Evolutionary conservation across 768 basidiomycete genomes (phyloP).

Genomic region (Suillus subalutaceus): DNA sequence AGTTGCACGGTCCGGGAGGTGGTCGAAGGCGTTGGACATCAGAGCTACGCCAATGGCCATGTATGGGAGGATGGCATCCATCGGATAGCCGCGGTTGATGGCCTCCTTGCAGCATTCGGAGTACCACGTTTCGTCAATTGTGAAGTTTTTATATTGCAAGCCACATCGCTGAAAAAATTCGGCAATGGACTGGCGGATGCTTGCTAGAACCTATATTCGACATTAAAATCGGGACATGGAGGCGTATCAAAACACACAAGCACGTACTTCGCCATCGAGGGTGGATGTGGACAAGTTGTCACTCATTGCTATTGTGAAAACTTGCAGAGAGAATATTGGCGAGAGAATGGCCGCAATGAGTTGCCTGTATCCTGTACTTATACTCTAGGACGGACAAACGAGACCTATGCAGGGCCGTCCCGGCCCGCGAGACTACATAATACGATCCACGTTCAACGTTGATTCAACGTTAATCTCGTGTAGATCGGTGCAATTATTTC

Average conservation of each 20-base stretch:
- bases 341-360: background rate
- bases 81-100: background rate
- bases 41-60: background rate
- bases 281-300: background rate
- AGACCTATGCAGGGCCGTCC: background rate
- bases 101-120: background rate
- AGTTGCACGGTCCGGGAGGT: slow-evolving; percentile 27
- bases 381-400: background rate
- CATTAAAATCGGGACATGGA: background rate
- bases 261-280: background rate
- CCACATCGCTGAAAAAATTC: slow-evolving; percentile 2
- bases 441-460: background rate
- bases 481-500: background rate
- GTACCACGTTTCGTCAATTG: background rate
- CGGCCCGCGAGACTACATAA: background rate
- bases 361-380: background rate
- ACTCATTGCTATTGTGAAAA: background rate
- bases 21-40: slow-evolving; percentile 21
- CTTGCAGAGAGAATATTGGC: background rate
- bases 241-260: background rate
- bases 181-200: background rate
- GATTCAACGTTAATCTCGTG: background rate
- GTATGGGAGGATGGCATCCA: background rate
- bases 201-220: background rate
- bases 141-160: background rate